Evolutionary conservation across 2,329 filamentous ascomycete genomes (phyloP).

Genomic region (Monilinia laxa): DNA sequence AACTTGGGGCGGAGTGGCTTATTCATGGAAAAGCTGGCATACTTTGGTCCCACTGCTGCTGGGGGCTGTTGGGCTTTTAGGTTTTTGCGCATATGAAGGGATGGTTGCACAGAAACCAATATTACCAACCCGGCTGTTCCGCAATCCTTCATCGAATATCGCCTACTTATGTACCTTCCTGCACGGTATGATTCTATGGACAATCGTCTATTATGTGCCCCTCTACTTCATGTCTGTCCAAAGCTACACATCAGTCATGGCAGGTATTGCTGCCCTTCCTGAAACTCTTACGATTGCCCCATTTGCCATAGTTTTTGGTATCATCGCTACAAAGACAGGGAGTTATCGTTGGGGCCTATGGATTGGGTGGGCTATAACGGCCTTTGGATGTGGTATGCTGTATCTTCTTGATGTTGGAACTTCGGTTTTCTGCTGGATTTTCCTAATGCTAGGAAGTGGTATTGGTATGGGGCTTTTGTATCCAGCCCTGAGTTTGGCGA

Average conservation of each 20-base stretch:
- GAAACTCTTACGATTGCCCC: slow-evolving; percentile 60
- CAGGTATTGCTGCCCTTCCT: slow-evolving; percentile 56
- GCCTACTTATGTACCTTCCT: slow-evolving; percentile 51
- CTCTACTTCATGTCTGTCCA: slow-evolving; percentile 52
- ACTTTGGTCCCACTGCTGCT: slow-evolving; percentile 60
- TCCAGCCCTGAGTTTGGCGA: slow-evolving; percentile 57
- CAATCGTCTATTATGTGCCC: slow-evolving; percentile 54
- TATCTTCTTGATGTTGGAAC: slow-evolving; percentile 50
- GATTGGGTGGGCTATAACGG: slow-evolving; percentile 59
- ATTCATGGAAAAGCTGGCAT: slow-evolving; percentile 59
- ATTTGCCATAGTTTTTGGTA: slow-evolving; percentile 54
- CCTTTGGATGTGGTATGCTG: slow-evolving; percentile 56
- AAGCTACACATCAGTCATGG: slow-evolving; percentile 50
- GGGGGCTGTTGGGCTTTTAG: slow-evolving; percentile 50
- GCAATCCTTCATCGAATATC: slow-evolving; percentile 47
- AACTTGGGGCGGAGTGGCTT: slow-evolving; percentile 62
- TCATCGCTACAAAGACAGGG: slow-evolving; percentile 54
- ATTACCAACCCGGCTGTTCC: slow-evolving; percentile 45
- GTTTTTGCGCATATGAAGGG: slow-evolving; percentile 54
- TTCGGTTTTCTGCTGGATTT: slow-evolving; percentile 54
- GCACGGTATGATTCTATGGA: slow-evolving; percentile 56
- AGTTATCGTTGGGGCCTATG: slow-evolving; percentile 52
- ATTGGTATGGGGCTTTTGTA: slow-evolving; percentile 57
- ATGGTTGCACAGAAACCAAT: slow-evolving; percentile 24
- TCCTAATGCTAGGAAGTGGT: slow-evolving; percentile 59